phyloP scores from a whole-genome alignment of 2,329 filamentous ascomycete species.

The Alternaria ventricosa region DNA sequence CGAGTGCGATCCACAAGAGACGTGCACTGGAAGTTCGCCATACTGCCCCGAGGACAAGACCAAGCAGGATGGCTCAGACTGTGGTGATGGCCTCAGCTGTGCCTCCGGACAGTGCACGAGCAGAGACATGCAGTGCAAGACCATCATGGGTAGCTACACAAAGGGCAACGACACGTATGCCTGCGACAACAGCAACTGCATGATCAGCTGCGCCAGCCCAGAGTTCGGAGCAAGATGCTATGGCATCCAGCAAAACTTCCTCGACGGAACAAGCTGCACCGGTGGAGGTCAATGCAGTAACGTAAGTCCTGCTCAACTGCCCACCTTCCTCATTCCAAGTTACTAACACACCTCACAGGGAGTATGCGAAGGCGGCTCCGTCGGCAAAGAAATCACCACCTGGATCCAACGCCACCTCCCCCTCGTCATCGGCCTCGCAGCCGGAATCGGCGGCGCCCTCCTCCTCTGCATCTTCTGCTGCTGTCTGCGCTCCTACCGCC shows the following conservation, averaged over 20 bases:
- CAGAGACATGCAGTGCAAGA: conserved; percentile 86
- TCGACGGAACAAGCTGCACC: conserved; percentile 87
- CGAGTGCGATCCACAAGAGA: conserved; percentile 83
- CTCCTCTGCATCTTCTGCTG: conserved; percentile 71
- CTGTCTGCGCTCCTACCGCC: conserved; percentile 61
- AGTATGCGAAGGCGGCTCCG: conserved; percentile 72
- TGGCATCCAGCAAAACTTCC: conserved; percentile 84
- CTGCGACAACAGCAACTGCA: conserved; percentile 76
- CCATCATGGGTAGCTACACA: conserved; percentile 77
- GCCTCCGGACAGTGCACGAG: conserved; percentile 95
- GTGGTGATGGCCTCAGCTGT: conserved; percentile 76
- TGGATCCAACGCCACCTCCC: conserved; percentile 81
- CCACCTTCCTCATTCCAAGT: not conserved
- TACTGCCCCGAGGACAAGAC: conserved; percentile 77
- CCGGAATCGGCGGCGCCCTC: conserved; percentile 74
- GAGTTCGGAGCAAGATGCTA: conserved; percentile 72
- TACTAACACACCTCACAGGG: conserved; percentile 57
- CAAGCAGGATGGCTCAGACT: conserved; percentile 72
- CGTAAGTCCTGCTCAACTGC: conserved; percentile 50
- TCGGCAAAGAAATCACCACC: conserved; percentile 71
- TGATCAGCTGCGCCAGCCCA: conserved; percentile 76
- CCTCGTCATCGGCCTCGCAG: conserved; percentile 81
- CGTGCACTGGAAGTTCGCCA: conserved; percentile 74
- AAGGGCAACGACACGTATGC: conserved; percentile 79
- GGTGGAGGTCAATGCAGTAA: conserved; percentile 81